Evolutionary conservation across 2,329 filamentous ascomycete genomes (phyloP), one percentile per base, ranked within the genome.

Genomic region (Aureobasidium subglaciale): DNA sequence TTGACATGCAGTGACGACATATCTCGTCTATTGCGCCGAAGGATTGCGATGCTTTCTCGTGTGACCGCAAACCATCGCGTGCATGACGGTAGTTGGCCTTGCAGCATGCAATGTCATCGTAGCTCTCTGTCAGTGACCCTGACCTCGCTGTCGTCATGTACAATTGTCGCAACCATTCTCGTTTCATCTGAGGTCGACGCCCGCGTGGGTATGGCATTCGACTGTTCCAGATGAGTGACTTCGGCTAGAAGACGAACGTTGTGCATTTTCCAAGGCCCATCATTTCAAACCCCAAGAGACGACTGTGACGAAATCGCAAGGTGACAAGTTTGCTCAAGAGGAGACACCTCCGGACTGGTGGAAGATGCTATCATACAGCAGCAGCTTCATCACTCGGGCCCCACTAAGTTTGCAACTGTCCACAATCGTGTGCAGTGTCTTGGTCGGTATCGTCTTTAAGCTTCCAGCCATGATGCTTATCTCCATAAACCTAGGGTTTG

Each of bases 1-100:
- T 30, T 48, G 30, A 48, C 43, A 48, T 48, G 30, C 11, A 2
- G 43, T 48, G 43, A 48, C 30, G 29, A 34, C 43, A 48, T 48
- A 48, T 22, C 5, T 48, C 20, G 43, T 24, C 43, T 35, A 18
- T 25, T 30, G 9, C 30, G 30, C 20, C 30, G 43, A 48, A 48
- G 30, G 43, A 35, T 34, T 25, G 29, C 25, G 30, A 24, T 9
- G 29, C 18, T 34, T n/a, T 22, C 15, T 34, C 30, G 43, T 22
- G 13, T 24, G 25, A 22, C 18, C 5, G 5, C 27, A 24, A 24
- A 22, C 15, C n/a, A 35, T 6, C 3, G n/a, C n/a, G 10, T 13
- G 4, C 30, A 35, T 48, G 43, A 48, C 43, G 35, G 43, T 20
- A 48, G 30, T 6, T 24, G 35, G 30, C 18, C 20, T 24, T 46